phyloP scores from a whole-genome alignment of 805 yeast genomes.

The Candida khao-thaluensis region DNA sequence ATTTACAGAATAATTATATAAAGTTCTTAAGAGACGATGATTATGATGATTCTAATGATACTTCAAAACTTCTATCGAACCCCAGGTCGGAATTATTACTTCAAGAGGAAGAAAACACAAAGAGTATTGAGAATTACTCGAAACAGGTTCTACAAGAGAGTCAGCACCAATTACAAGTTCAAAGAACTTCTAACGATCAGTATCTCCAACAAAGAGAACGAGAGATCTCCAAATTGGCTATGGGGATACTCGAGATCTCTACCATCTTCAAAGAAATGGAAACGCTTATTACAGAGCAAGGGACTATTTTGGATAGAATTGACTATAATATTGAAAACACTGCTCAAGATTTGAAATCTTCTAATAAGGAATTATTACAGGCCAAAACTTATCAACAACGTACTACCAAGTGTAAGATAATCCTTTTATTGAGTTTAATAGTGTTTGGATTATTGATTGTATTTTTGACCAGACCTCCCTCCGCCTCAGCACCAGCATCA shows the following conservation, averaged over 20 bases:
- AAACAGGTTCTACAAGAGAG: conserved; percentile 29
- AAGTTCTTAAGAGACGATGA: conserved; percentile 82
- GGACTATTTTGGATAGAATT: conserved; percentile 87
- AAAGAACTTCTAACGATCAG: conserved; percentile 22
- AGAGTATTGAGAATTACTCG: conserved; percentile 35
- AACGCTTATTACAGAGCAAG: conserved; percentile 89
- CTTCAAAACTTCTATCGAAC: conserved; percentile 5
- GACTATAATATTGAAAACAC: conserved; percentile 87
- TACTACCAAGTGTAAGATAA: conserved; percentile 87
- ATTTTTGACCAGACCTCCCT: conserved; percentile 62
- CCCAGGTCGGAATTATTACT: conserved; percentile 6
- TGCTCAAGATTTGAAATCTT: conserved; percentile 69
- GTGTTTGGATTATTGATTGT: conserved; percentile 71
- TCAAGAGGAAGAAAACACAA: conserved; percentile 31
- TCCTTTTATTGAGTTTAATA: conserved; percentile 66
- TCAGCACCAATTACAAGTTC: conserved; percentile 19
- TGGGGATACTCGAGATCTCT: conserved; percentile 90
- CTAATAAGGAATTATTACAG: conserved; percentile 71
- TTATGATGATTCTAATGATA: conserved; percentile 23
- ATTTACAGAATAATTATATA: conserved; percentile 85
- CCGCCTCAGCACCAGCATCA: not conserved
- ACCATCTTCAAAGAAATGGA: conserved; percentile 94
- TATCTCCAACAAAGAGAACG: conserved; percentile 72
- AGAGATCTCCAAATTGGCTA: conserved; percentile 87
- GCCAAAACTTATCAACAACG: conserved; percentile 84